Evolutionary conservation across 2,329 filamentous ascomycete species (phyloP).

Genomic region (Venturia nashicola): DNA sequence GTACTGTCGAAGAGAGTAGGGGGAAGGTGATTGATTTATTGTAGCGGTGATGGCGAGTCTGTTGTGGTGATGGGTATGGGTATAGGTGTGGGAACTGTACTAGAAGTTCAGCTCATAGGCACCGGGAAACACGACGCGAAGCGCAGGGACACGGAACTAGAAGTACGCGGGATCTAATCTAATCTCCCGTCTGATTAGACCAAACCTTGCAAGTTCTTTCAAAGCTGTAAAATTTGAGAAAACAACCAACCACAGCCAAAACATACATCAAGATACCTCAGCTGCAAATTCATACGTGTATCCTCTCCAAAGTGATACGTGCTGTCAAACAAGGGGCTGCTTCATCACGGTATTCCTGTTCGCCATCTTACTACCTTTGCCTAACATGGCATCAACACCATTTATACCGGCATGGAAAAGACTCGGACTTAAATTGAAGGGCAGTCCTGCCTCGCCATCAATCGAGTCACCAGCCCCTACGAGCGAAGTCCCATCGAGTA

Average conservation of each 20-base stretch:
- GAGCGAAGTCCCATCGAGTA: not conserved
- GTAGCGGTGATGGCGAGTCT: not conserved
- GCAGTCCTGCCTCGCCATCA: slow-evolving; percentile 18
- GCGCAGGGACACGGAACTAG: not conserved
- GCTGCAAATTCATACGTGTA: not conserved
- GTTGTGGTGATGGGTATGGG: not conserved
- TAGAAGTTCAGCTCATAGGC: not conserved
- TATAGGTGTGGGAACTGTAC: not conserved
- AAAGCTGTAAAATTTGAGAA: not conserved
- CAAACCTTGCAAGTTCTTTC: not conserved
- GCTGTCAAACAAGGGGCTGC: not conserved
- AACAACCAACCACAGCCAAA: not conserved
- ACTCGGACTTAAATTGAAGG: slow-evolving; percentile 47
- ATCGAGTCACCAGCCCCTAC: not conserved
- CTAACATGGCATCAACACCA: not conserved
- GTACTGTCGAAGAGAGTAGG: not conserved
- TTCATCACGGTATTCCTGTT: not conserved
- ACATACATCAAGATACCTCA: not conserved
- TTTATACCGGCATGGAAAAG: slow-evolving; percentile 46
- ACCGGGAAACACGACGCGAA: not conserved
- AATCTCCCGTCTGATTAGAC: not conserved
- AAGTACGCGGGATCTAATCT: not conserved
- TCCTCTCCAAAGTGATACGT: not conserved
- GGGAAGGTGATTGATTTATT: not conserved
- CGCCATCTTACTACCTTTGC: not conserved